A percentile compares a stretch with the other conserved stretches of the same genome.
Conservation (phyloP, 345 rosid genomes). For the Anastatica hierochuntica region DNA sequence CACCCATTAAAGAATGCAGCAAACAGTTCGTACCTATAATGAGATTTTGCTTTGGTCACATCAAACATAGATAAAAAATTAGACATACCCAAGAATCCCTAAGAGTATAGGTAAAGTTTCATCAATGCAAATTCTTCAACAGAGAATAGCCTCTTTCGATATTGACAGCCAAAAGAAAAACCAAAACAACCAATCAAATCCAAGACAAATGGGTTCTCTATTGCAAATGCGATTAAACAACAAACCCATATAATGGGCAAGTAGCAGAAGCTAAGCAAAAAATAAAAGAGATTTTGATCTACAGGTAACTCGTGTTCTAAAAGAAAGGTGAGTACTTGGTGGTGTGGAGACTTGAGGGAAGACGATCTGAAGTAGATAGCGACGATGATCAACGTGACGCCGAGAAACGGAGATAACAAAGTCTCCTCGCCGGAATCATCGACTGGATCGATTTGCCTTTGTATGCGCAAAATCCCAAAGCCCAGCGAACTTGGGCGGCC, state of each 20-base stretch:
- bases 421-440: constrained; percentile 22
- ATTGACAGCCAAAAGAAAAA: too few species aligned
- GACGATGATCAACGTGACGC: constrained; percentile 32
- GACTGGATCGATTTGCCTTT: constrained; percentile 11
- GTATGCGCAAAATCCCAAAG: neutral
- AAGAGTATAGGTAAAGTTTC: constrained; percentile 55
- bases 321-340: constrained; percentile 29
- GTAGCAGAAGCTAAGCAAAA: too few species aligned
- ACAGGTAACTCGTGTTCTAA: too few species aligned
- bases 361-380: constrained; percentile 41
- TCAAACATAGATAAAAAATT: constrained; percentile 59
- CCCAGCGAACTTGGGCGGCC: neutral
- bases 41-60: constrained; percentile 86
- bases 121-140: constrained; percentile 62
- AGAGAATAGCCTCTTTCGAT: constrained; percentile 50
- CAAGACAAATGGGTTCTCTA: neutral
- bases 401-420: constrained; percentile 30
- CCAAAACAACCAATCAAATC: too few species aligned
- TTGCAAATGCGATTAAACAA: too few species aligned
- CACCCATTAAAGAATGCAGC: neutral
- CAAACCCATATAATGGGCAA: too few species aligned
- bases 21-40: constrained; percentile 53
- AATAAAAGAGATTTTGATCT: too few species aligned
- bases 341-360: constrained; percentile 25
- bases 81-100: constrained; percentile 73